Conservation (phyloP, 1,139 yeast species). For the Debaryomyces sp. region DNA sequence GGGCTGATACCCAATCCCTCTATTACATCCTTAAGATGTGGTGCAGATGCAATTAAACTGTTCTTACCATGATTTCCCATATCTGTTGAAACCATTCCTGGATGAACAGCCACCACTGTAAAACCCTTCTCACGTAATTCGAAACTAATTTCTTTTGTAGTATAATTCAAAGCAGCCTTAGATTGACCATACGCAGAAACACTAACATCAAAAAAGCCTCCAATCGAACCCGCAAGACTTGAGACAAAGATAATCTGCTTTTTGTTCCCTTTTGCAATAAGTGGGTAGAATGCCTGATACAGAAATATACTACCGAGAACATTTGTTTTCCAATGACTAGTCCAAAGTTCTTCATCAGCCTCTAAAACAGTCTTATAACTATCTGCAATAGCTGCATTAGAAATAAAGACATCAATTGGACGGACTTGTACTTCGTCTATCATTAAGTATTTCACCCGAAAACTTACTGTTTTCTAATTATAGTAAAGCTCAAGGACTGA, state of each 20-base stretch:
- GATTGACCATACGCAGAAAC: conserved; percentile 30
- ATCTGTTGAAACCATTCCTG: conserved; percentile 35
- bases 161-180: conserved; percentile 32
- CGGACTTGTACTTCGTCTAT: too few species aligned
- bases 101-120: conserved; percentile 29
- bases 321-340: conserved; percentile 2
- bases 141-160: conserved; percentile 20
- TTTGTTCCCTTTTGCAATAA: conserved; percentile 19
- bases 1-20: conserved; percentile 8
- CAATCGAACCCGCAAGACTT: conserved; percentile 26
- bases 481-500: too few species aligned
- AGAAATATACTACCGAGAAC: conserved; percentile 24
- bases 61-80: conserved; percentile 16
- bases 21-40: background rate
- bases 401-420: background rate
- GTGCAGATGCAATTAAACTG: background rate
- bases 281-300: conserved; percentile 27
- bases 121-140: conserved; percentile 26
- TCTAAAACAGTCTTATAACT: conserved; percentile 2
- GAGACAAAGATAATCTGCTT: conserved; percentile 30
- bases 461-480: too few species aligned
- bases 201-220: conserved; percentile 9
- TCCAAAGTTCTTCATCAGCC: conserved; percentile 1
- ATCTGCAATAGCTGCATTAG: conserved; percentile 7
- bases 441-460: too few species aligned